Conservation (phyloP, 2,329 filamentous ascomycete genomes). For the Albophoma yamanashiensis region DNA sequence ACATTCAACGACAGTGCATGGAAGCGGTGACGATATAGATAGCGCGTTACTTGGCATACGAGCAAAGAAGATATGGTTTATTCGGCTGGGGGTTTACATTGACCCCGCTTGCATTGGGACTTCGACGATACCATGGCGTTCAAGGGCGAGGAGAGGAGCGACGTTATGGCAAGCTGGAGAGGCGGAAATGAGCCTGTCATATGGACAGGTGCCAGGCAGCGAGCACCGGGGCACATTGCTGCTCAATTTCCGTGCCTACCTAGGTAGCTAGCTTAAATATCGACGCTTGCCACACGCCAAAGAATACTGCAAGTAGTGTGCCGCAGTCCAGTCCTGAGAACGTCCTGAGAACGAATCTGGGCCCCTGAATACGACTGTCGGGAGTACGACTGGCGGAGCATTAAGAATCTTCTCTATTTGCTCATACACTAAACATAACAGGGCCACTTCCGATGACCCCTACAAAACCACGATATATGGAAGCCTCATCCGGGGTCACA, state of each 20-base stretch:
- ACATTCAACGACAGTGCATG: not conserved
- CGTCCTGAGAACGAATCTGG: not conserved
- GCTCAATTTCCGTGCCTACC: not conserved
- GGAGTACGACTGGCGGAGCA: not conserved
- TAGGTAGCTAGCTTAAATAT: too few species aligned
- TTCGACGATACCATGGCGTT: slow-evolving; percentile 8
- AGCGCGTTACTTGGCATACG: not conserved
- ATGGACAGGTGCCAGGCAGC: not conserved
- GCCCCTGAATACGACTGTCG: not conserved
- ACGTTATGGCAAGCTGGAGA: not conserved
- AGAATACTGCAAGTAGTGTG: not conserved
- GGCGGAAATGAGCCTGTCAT: not conserved
- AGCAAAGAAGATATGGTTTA: not conserved
- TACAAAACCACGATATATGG: not conserved
- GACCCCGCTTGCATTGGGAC: not conserved
- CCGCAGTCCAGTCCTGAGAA: not conserved
- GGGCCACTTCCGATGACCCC: not conserved
- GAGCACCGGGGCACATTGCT: not conserved
- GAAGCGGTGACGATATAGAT: not conserved
- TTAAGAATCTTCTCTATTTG: slow-evolving; percentile 8
- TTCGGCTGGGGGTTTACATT: not conserved
- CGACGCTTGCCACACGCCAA: not conserved
- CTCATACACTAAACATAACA: slow-evolving; percentile 20
- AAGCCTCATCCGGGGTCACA: not conserved
- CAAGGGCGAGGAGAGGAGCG: not conserved